Base-by-base conservation (phyloP, 352 stramenopile genomes). In the Phytopythium sindhum region DNA sequence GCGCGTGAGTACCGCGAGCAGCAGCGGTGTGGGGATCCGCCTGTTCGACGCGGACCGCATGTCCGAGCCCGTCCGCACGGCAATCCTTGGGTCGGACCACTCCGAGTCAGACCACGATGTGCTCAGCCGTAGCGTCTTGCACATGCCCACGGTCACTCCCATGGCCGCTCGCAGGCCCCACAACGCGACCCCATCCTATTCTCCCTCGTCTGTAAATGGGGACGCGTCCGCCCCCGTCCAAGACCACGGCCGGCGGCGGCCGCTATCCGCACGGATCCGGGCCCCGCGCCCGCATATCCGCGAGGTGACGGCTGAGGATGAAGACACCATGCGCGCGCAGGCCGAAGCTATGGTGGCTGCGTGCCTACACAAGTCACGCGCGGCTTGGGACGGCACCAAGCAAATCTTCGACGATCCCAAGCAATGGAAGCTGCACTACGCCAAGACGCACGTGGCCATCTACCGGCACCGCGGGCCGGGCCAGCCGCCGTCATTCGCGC, bases 371-470 rank as follows among this genome's bases (percentile, higher is more conserved):
- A 82, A 84, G 60, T 74, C 72, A 21, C 72, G 74, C 52, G 78
- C 78, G 5, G 78, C 78, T 41, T 88, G 78, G 78, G 70, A 83
- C 61, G 78, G 78, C 44, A 80, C 67, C 47, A 82, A 80, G 61
- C 77, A 82, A 56, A 84, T 88, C 56, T 83, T 86, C 37, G 79
- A 86, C 63, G 68, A 81, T 62, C 77, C 74, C 4, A 81, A 83
- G 67, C 67, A 78, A 41, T 89, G 80, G 80, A 89, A 89, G 51
- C 69, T 89, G n/a, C 80, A 87, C 63, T 73, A 69, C 29, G 68
- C 72, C 31, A 86, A 84, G 57, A 77, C 80, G 0, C 70, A 87
- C 42, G 57, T 89, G 24, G 70, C 76, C 0, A 60, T 89, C 31
- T 89, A 87, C 68, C 73, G 74, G n/a, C 63, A 72, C 11, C 70